A percentile compares a stretch with the other conserved stretches of the same genome.
Evolutionary conservation across 2,329 filamentous ascomycete genomes (phyloP).

Genomic region (Akanthomyces uredinophilus): DNA sequence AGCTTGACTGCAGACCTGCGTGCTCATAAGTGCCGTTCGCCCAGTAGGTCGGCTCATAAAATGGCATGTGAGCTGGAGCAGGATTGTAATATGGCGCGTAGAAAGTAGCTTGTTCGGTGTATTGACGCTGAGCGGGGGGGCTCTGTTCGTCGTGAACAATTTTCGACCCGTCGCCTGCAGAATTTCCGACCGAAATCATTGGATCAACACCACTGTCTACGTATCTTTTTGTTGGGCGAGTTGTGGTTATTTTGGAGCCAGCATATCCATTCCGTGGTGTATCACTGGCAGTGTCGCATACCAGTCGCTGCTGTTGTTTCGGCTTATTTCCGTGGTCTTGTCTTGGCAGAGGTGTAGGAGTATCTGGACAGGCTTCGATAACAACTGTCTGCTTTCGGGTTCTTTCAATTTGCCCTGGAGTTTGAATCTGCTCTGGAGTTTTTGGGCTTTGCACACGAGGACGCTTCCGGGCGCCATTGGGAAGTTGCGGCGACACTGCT

Average conservation of each 20-base stretch:
- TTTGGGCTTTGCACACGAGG: neutral
- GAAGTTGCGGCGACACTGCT: slow-evolving; percentile 25
- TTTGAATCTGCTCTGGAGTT: neutral
- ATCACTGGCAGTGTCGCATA: too few relatives aligned
- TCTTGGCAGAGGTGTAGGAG: neutral
- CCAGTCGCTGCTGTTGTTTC: neutral
- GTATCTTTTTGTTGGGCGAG: neutral
- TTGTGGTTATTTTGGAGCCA: neutral
- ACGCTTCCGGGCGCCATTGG: neutral
- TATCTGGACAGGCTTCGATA: neutral
- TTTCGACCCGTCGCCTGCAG: neutral
- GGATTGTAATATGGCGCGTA: neutral
- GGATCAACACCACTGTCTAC: slow-evolving; percentile 13
- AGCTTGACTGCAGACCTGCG: neutral
- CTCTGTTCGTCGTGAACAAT: neutral
- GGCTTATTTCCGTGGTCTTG: neutral
- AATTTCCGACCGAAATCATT: neutral
- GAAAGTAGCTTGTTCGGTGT: neutral
- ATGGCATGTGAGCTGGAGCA: neutral
- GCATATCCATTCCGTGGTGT: neutral
- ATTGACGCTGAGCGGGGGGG: neutral
- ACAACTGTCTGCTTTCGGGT: neutral
- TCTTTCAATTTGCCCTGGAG: too few relatives aligned
- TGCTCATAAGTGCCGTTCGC: neutral
- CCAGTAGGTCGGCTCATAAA: neutral